These are phyloP conservation scores for Cercospora sojina DNA, from an alignment of 2,329 filamentous ascomycete genomes.

Conservation along the genomic window DNA sequence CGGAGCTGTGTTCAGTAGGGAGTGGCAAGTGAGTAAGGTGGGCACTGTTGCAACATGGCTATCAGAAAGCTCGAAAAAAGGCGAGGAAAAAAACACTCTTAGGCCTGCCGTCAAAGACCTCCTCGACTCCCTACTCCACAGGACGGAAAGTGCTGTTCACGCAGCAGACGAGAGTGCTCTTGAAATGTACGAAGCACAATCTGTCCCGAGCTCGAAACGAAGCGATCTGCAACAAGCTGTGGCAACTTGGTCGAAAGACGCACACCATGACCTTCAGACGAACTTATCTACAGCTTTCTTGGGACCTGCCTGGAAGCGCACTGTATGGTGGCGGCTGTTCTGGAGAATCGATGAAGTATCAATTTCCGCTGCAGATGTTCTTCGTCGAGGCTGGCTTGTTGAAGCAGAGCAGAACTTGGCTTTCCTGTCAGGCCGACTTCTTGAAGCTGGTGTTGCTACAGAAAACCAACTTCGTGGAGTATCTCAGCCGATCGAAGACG, in stretches of 20 bases:
- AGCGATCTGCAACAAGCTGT: constrained; percentile 59
- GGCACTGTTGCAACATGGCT: constrained; percentile 33
- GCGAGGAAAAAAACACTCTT: constrained; percentile 47
- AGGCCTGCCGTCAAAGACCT: constrained; percentile 67
- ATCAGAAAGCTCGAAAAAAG: constrained; percentile 31
- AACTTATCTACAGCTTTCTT: constrained; percentile 76
- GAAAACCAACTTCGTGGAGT: constrained; percentile 28
- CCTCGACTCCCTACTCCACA: constrained; percentile 64
- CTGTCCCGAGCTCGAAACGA: constrained; percentile 46
- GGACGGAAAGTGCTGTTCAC: constrained; percentile 53
- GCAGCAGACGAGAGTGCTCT: constrained; percentile 47
- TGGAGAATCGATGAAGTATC: constrained; percentile 92
- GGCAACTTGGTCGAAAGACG: constrained; percentile 71
- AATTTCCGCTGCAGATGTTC: constrained; percentile 76
- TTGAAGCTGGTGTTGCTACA: constrained; percentile 57
- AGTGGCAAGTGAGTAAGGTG: constrained; percentile 39
- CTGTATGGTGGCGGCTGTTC: constrained; percentile 93
- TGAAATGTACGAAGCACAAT: constrained; percentile 33
- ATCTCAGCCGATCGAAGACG: constrained; percentile 10
- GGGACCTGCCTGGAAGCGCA: constrained; percentile 72
- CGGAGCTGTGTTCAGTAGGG: constrained; percentile 36
- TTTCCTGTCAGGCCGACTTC: constrained; percentile 75
- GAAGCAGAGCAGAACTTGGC: constrained; percentile 78
- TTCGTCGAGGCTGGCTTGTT: constrained; percentile 73
- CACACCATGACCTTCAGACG: constrained; percentile 79